phyloP scores from a whole-genome alignment of 169 alveolate genomes.

The Cyclospora cayetanensis region DNA sequence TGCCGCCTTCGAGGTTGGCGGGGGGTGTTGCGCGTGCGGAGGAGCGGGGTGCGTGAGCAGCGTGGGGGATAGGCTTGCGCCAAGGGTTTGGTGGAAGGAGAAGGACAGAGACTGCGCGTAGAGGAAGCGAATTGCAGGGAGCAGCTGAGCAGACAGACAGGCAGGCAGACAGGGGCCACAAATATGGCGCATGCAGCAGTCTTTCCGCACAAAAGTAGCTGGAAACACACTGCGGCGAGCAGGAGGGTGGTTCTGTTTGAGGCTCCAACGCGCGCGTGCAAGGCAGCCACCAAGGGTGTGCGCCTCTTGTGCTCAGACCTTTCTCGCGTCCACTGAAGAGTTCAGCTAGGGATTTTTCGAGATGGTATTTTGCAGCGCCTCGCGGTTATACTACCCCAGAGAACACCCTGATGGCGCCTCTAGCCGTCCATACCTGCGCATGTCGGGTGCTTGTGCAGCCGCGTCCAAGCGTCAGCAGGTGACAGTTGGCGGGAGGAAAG shows the following conservation, averaged over 20 bases:
- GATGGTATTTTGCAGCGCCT: background rate
- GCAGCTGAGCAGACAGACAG: background rate
- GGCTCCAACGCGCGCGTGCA: background rate
- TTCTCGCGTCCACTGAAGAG: background rate
- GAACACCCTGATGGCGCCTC: background rate
- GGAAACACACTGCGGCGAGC: background rate
- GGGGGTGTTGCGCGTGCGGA: background rate
- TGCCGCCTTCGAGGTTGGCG: background rate
- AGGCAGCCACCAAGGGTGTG: background rate
- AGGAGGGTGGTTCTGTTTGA: background rate
- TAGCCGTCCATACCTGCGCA: slow-evolving; percentile 9
- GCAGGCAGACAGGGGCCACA: background rate
- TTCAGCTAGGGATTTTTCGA: background rate
- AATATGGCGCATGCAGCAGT: background rate
- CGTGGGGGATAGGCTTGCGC: background rate
- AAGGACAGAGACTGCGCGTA: background rate
- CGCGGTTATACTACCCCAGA: background rate
- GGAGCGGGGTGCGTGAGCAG: background rate
- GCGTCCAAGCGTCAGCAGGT: slow-evolving; percentile 34
- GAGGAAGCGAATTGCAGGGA: slow-evolving; percentile 39
- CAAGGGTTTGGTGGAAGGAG: background rate
- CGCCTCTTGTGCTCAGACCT: too few species aligned
- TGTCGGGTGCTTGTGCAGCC: background rate
- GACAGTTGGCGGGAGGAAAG: slow-evolving; percentile 69
- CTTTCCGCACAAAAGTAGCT: background rate